Conservation (phyloP, 1,284 basidiomycete genomes). For the Malassezia pachydermatis region DNA sequence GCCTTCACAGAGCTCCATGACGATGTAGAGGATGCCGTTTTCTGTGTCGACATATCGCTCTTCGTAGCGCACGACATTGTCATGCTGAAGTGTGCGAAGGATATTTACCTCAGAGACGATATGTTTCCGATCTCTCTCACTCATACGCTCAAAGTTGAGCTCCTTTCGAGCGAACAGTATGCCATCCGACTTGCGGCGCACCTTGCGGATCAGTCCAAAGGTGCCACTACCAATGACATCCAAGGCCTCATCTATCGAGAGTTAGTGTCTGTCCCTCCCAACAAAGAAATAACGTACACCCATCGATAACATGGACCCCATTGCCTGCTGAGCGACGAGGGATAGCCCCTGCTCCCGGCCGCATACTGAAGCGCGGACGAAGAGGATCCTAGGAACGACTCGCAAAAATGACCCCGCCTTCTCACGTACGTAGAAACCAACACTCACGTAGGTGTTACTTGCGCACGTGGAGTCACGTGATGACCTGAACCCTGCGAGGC, state of each 20-base stretch:
- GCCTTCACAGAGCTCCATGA: conserved; percentile 67
- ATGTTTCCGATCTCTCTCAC: conserved; percentile 79
- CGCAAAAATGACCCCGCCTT: background rate
- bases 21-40: conserved; percentile 53
- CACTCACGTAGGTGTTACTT: conserved; percentile 20
- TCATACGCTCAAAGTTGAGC: conserved; percentile 89
- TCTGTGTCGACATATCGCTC: conserved; percentile 83
- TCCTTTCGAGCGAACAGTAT: conserved; percentile 85
- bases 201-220: conserved; percentile 91
- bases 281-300: conserved; percentile 5
- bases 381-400: background rate
- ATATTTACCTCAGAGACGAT: conserved; percentile 98
- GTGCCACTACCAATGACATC: conserved; percentile 93
- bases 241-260: conserved; percentile 58
- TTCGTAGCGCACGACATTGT: conserved; percentile 87
- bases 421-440: conserved; percentile 2
- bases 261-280: background rate
- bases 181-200: conserved; percentile 72
- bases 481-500: background rate
- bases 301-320: conserved; percentile 12
- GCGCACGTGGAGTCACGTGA: conserved; percentile 13
- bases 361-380: background rate
- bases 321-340: conserved; percentile 1
- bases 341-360: background rate
- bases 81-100: conserved; percentile 81